A percentile compares a stretch with the other conserved stretches of the same genome.
phyloP scores from a whole-genome alignment of 345 rosid genomes.

The Citrus mangshanensis region DNA sequence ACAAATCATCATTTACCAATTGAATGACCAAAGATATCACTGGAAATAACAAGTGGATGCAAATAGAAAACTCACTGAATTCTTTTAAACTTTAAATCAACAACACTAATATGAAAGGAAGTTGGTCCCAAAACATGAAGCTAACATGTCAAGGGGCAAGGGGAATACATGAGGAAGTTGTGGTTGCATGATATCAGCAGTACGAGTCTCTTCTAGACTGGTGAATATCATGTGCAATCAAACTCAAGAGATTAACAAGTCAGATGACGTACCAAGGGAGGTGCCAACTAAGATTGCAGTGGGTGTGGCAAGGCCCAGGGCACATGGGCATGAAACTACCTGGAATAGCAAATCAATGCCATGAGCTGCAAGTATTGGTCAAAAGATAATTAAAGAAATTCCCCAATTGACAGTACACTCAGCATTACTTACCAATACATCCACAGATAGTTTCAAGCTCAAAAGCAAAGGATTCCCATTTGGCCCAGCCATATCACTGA shows the following conservation, averaged over 20 bases:
- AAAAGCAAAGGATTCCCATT: slow-evolving; percentile 83
- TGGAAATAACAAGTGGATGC: neutral
- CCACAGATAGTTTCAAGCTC: slow-evolving; percentile 94
- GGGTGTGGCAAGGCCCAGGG: slow-evolving; percentile 97
- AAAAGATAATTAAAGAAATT: neutral
- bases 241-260: slow-evolving; percentile 20
- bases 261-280: slow-evolving; percentile 65
- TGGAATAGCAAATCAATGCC: slow-evolving; percentile 29
- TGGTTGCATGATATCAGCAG: neutral
- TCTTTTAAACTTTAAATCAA: neutral
- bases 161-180: neutral
- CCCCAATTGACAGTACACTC: neutral
- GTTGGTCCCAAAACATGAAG: neutral
- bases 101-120: neutral
- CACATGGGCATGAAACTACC: slow-evolving; percentile 99
- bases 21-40: neutral
- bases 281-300: slow-evolving; percentile 98
- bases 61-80: neutral
- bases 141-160: neutral
- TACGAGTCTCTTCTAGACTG: neutral
- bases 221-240: neutral
- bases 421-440: slow-evolving; percentile 79
- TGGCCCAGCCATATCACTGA: slow-evolving; percentile 92
- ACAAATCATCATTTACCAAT: neutral
- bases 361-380: slow-evolving; percentile 1